Conservation (phyloP, 1,284 basidiomycete species). For the Irpex sp. region DNA sequence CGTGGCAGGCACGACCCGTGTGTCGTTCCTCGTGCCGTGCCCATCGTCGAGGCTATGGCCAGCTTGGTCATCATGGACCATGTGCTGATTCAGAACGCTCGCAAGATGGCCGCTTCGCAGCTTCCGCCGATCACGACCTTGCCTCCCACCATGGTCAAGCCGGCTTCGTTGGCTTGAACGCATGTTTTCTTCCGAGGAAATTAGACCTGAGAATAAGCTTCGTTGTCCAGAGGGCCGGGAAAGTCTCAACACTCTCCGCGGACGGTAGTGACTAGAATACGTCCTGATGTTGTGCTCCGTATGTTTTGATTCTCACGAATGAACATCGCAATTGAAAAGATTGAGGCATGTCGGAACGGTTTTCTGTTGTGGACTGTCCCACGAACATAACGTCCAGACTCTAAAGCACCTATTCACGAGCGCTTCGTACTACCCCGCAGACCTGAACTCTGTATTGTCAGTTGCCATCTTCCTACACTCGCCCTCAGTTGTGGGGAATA, state of each 20-base stretch:
- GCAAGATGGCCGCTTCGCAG: conserved; percentile 60
- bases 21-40: conserved; percentile 95
- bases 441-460: neutral
- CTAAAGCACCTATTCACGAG: neutral
- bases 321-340: neutral
- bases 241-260: neutral
- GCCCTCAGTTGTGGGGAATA: neutral
- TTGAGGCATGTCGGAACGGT: neutral
- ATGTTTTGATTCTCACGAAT: neutral
- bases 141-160: conserved; percentile 83
- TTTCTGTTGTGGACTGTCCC: neutral
- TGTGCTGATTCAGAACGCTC: conserved; percentile 82
- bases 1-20: conserved; percentile 97
- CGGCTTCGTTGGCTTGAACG: conserved; percentile 17
- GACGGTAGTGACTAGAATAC: neutral
- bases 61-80: conserved; percentile 94
- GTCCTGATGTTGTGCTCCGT: neutral
- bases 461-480: neutral
- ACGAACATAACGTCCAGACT: neutral
- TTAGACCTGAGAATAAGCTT: neutral
- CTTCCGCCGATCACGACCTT: conserved; percentile 80
- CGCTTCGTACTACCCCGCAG: neutral
- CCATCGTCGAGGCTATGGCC: conserved; percentile 99
- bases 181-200: neutral
- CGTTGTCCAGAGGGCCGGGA: neutral